phyloP scores from a whole-genome alignment of 164 flowering plant species.

The Sedum album region DNA sequence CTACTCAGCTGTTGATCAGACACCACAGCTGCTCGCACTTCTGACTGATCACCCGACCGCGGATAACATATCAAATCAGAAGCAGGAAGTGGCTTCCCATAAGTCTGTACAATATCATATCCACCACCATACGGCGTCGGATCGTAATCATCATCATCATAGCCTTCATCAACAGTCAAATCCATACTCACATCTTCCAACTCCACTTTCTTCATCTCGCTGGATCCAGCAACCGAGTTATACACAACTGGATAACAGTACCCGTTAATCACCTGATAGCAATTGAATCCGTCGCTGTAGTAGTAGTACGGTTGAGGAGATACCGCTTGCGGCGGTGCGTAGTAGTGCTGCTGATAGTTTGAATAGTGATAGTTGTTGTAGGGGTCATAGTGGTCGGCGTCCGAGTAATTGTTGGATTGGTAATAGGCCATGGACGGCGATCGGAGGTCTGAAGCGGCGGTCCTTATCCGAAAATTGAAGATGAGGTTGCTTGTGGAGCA shows the following conservation, averaged over 20 bases:
- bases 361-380: background rate
- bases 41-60: constrained; percentile 13
- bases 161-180: background rate
- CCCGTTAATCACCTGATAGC: background rate
- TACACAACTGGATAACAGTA: background rate
- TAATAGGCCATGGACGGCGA: background rate
- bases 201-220: background rate
- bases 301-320: background rate
- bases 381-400: background rate
- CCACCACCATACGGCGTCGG: constrained; percentile 82
- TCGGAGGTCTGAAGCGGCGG: background rate
- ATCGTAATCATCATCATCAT: constrained; percentile 38
- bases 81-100: constrained; percentile 70
- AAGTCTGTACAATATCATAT: constrained; percentile 37
- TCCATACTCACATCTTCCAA: background rate
- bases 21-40: constrained; percentile 8
- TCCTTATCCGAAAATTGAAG: background rate
- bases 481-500: background rate
- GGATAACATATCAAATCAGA: constrained; percentile 64
- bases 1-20: constrained; percentile 11
- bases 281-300: background rate
- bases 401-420: background rate
- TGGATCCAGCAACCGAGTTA: background rate
- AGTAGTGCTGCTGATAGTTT: background rate
- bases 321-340: background rate